Evolutionary conservation across 148 eudicot genomes (phyloP), one percentile per base, ranked within the genome.

Genomic region (Vaccinium macrocarpon): DNA sequence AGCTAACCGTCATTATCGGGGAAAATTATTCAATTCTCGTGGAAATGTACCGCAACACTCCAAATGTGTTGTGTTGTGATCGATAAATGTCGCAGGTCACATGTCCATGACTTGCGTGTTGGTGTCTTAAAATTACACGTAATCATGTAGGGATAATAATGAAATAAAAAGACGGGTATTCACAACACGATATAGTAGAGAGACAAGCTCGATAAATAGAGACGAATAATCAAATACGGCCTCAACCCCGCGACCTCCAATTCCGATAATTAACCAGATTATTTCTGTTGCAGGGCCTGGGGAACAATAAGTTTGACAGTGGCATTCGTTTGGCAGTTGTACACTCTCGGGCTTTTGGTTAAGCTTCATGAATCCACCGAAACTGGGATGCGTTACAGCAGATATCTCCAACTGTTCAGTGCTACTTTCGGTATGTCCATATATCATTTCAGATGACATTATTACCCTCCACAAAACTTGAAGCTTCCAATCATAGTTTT

Each of bases 261-360:
- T 14, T 57, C 55, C 6, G n/a, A 62, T 62, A 62, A 23, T 62
- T 23, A 29, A 23, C 13, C 23, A 61, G 70, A 62, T 62, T 2
- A 6, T 7, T 18, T 11, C 19, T 12, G 27, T 52, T 61, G 73
- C 82, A 81, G 82, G 82, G 56, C 82, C 3, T 81, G 82, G 82
- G 82, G 74, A 21, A 55, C 48, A 42, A 81, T 81, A 61, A 61
- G 73, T 23, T 64, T 81, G 72, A 62, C 73, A 21, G 82, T 62
- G 53, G 82, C 82, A 62, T 81, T 81, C 82, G 13, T 81, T n/a
- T 81, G 82, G 82, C 82, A 81, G 73, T 51, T 81, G 15, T 81
- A 81, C 82, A 81, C 82, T 1, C 32, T 81, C 4, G 55, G 82
- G 13, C 23, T 81, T 8, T 16, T 81, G 82, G 82, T 81, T 21